Conservation (phyloP, 495 filamentous ascomycete species). For the Neurospora sp. region DNA sequence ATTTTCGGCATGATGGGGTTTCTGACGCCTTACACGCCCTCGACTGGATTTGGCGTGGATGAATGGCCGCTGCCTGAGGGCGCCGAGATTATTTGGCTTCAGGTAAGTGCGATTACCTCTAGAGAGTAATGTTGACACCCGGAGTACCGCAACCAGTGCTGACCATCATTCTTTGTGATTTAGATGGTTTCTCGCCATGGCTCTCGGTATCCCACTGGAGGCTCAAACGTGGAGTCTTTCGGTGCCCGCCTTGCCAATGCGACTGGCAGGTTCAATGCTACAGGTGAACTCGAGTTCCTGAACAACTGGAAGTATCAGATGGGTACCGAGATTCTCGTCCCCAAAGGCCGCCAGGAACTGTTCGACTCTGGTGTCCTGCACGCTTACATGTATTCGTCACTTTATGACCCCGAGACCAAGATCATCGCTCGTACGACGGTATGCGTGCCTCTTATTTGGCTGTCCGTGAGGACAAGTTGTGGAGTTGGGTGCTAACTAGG, state of each 20-base stretch:
- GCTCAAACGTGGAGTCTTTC: slow-evolving; percentile 45
- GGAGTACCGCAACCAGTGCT: not conserved
- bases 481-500: slow-evolving; percentile 38
- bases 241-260: slow-evolving; percentile 45
- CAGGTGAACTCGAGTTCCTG: slow-evolving; percentile 48
- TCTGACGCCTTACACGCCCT: slow-evolving; percentile 32
- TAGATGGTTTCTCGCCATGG: slow-evolving; percentile 73
- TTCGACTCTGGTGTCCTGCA: slow-evolving; percentile 57
- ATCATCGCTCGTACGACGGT: slow-evolving; percentile 53
- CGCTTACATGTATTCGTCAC: slow-evolving; percentile 50
- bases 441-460: slow-evolving; percentile 51
- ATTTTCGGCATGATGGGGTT: slow-evolving; percentile 47
- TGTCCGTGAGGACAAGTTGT: slow-evolving; percentile 26
- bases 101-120: slow-evolving; percentile 29
- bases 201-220: slow-evolving; percentile 60
- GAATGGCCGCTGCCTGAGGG: slow-evolving; percentile 47
- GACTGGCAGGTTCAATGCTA: slow-evolving; percentile 43
- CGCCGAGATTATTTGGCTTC: slow-evolving; percentile 45
- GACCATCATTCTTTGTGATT: slow-evolving; percentile 27
- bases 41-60: slow-evolving; percentile 43
- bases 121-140: not conserved
- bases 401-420: slow-evolving; percentile 50
- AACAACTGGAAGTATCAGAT: slow-evolving; percentile 59
- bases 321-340: slow-evolving; percentile 55
- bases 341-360: slow-evolving; percentile 56